Base-by-base conservation (phyloP, 306 rosid genomes). In the Prunus armeniaca region DNA sequence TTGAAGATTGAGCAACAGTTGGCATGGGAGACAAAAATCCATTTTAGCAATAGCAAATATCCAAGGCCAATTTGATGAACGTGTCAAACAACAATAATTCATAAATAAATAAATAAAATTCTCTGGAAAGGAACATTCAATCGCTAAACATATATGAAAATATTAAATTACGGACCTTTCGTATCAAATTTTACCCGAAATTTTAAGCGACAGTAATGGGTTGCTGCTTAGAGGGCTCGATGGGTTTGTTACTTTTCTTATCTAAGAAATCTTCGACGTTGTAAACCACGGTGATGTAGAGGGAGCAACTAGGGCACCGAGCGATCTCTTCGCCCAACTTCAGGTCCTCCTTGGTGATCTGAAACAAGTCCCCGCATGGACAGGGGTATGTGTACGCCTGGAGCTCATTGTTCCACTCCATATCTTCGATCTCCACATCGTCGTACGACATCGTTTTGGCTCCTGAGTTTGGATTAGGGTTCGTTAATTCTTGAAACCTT, bases 221-320 rank as follows among this genome's bases (percentile, higher is more conserved):
- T 69, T 82, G 91, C 51, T 87, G 88, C 41, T 80, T 84, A 17
- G 96, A 65, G 4, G 88, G 86, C 4, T 86, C 49, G 17, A 82
- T 34, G 9, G 73, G 65, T 18, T 78, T 79, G 51, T 72, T 82
- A 34, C 19, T 69, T 51, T 79, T 90, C 38, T 86, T 86, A 77
- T 77, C 75, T 25, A 83, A 86, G 77, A 92, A 95, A 74, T 95
- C 98, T 61, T 92, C 97, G 43, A 89, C 61, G 84, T 92, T 92
- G 81, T 92, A 95, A 71, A 95, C 84, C 72, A 95, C 96, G 9
- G 97, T 95, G 82, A 95, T 92, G 79, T 86, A 92, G 72, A 95
- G 99, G 20, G 99, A 90, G 75, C 99, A 95, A 73, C 99, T 95
- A 78, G 97, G 99, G 89, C 99, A 95, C 0, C 96, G 91, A 63